These are phyloP conservation scores for Fraxinus latifolia DNA, from an alignment of 305 asterid genomes.

Conservation along the genomic window DNA sequence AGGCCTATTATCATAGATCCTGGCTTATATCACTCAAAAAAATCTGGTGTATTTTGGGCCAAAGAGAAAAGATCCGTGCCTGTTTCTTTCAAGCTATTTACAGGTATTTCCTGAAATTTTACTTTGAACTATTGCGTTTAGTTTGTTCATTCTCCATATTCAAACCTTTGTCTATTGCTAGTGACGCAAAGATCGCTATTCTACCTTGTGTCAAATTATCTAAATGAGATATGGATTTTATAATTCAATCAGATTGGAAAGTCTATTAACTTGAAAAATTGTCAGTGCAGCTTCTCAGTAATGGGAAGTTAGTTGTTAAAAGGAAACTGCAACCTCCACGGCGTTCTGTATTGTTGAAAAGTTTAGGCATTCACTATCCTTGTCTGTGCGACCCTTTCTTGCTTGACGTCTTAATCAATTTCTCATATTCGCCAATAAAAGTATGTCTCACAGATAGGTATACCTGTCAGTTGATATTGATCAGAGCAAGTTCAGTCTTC, in stretches of 20 bases:
- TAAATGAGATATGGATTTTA: neutral
- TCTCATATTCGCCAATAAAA: neutral
- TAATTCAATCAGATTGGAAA: neutral
- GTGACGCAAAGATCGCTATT: neutral
- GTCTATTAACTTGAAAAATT: neutral
- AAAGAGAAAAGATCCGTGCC: slow-evolving; percentile 88
- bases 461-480: neutral
- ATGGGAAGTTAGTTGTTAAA: neutral
- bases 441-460: neutral
- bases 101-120: slow-evolving; percentile 40
- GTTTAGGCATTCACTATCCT: neutral
- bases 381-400: neutral
- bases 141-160: neutral
- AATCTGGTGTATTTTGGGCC: slow-evolving; percentile 94
- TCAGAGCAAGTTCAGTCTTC: neutral
- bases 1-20: slow-evolving; percentile 88
- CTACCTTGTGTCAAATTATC: neutral
- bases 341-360: neutral
- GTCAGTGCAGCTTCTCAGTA: neutral
- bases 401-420: neutral
- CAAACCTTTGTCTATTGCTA: neutral
- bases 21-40: slow-evolving; percentile 78
- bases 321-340: neutral
- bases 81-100: slow-evolving; percentile 80
- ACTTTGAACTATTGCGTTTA: neutral